A percentile compares a stretch with the other conserved stretches of the same genome.
Evolutionary conservation across 176 grass and related monocot species (phyloP).

Genomic region (Bromus sterilis): DNA sequence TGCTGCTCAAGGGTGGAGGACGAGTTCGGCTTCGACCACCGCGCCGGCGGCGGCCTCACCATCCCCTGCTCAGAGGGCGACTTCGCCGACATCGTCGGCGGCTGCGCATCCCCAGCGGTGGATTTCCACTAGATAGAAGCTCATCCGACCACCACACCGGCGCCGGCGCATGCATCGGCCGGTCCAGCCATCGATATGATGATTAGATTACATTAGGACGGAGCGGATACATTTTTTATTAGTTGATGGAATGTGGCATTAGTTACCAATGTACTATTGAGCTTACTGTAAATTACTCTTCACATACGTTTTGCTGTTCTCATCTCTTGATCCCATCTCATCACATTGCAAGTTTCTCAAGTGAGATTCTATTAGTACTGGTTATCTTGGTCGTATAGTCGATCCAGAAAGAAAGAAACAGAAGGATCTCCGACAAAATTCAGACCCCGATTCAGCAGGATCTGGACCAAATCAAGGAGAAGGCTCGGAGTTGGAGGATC

Average conservation of each 20-base stretch:
- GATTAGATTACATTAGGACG: neutral
- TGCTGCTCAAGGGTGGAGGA: conserved; percentile 47
- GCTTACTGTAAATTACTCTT: neutral
- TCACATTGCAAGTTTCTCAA: neutral
- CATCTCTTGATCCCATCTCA: neutral
- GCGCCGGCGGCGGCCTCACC: conserved; percentile 28
- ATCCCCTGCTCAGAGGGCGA: conserved; percentile 41
- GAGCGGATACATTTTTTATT: neutral
- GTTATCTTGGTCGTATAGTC: too few relatives aligned
- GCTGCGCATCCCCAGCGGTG: neutral
- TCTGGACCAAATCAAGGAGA: too few relatives aligned
- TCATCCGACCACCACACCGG: neutral
- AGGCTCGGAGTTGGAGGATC: too few relatives aligned
- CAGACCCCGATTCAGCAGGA: too few relatives aligned
- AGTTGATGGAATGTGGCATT: neutral
- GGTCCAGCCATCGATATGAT: neutral
- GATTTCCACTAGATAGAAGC: neutral
- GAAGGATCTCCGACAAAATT: too few relatives aligned
- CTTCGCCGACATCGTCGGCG: conserved; percentile 20
- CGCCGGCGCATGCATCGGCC: neutral
- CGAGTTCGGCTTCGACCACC: conserved; percentile 60
- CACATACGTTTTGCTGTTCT: neutral
- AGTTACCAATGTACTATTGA: neutral
- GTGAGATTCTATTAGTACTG: too few relatives aligned
- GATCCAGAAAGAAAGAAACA: too few relatives aligned